Evolutionary conservation across 75 land plant genomes (phyloP).

Genomic region (Ceratopteris richardii): DNA sequence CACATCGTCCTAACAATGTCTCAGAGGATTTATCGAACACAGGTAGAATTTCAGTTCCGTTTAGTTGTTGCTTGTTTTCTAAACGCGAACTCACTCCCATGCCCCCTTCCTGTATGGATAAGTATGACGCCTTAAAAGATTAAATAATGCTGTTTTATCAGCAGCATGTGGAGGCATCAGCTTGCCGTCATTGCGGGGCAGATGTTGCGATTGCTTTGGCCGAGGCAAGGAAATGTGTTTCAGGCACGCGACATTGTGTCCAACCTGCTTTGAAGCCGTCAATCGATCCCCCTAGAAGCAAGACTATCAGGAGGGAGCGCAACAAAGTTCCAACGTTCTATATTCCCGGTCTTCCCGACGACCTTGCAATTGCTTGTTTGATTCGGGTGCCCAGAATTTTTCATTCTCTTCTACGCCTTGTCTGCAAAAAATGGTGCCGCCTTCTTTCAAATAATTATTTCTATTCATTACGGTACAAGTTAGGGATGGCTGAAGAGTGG

Average conservation of each 20-base stretch:
- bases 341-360: conserved; percentile 81
- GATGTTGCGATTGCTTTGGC: conserved; percentile 55
- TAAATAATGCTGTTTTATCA: too few relatives aligned
- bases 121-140: too few relatives aligned
- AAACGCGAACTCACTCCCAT: too few relatives aligned
- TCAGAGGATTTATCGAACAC: too few relatives aligned
- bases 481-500: conserved; percentile 74
- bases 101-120: too few relatives aligned
- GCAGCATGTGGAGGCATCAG: too few relatives aligned
- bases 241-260: conserved; percentile 49
- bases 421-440: conserved; percentile 71
- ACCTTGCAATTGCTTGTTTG: conserved; percentile 80
- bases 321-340: conserved; percentile 40
- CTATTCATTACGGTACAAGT: conserved; percentile 49
- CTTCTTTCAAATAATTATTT: conserved; percentile 63
- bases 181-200: conserved; percentile 39
- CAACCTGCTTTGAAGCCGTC: conserved; percentile 52
- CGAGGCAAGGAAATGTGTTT: conserved; percentile 53
- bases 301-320: conserved; percentile 33
- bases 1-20: too few relatives aligned
- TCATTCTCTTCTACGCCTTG: conserved; percentile 57
- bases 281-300: conserved; percentile 32
- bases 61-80: too few relatives aligned
- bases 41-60: too few relatives aligned
- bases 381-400: conserved; percentile 64